Base-by-base conservation (phyloP, 192 early-diverging fungal species). In the Backusella sp. region DNA sequence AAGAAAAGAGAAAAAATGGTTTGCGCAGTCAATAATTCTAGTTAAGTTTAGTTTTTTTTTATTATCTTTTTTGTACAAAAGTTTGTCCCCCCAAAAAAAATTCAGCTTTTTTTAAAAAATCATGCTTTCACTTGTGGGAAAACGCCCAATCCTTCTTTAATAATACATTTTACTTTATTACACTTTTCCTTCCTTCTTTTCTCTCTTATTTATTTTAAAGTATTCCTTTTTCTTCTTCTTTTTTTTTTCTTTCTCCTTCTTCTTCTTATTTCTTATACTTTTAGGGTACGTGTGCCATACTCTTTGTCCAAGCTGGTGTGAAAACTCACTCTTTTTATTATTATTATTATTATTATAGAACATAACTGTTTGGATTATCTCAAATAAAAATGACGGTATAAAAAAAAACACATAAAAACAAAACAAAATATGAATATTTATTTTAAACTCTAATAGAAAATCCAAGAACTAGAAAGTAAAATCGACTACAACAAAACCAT, bases 401-500 rank as follows among this genome's bases (percentile, higher is more conserved):
- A 26, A 52, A 17, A 17, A 32, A 21, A 7, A 39, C 9, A 39
- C 37, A 12, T 11, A 39, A 39, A 39, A 39, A 62, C 6, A 9
- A 14, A 9, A 62, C 12, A 28, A n/a, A 59, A 59, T 7, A 56
- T 26, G 26, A 62, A 28, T 62, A 62, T 2, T 28, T 23, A 62
- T 28, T 1, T 62, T 28, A 28, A 75, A 49, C 19, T 35, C 41
- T 49, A 75, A 70, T 67, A 46, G 66, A 59, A 84, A 79, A 73
- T 77, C 32, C 76, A 39, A 21, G 84, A 87, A 37, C 21, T 87
- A 19, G 73, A 85, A 21, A n/a, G 52, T 32, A 85, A 82, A 68
- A 87, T 87, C 32, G 78, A 77, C 15, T 65, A 78, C 21, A 77
- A 83, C 52, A 68, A 80, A 32, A 74, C 74, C 65, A 73, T 85